These are phyloP conservation scores for Verticillium albo-atrum DNA, from an alignment of 2,329 filamentous ascomycete genomes.

Conservation along the genomic window DNA sequence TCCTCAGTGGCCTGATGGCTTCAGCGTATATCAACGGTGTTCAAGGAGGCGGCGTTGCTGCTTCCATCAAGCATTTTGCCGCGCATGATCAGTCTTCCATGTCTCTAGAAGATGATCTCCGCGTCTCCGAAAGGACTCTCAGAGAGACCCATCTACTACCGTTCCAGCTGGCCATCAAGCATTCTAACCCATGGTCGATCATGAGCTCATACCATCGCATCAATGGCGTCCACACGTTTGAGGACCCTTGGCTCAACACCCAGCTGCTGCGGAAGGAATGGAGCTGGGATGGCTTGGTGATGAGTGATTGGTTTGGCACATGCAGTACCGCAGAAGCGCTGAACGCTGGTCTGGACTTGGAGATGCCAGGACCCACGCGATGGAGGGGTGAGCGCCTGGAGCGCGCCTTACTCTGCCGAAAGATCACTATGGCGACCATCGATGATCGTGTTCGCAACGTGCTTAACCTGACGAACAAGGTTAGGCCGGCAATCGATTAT, in stretches of 20 bases:
- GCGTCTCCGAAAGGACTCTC: constrained; percentile 48
- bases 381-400: background rate
- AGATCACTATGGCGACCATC: background rate
- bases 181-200: constrained; percentile 48
- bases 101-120: constrained; percentile 39
- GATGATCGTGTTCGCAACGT: constrained; percentile 20
- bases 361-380: constrained; percentile 26
- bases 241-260: constrained; percentile 2
- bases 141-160: constrained; percentile 62
- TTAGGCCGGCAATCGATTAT: too few species aligned
- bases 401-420: background rate
- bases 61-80: constrained; percentile 29
- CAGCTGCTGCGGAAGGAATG: constrained; percentile 7
- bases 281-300: constrained; percentile 8
- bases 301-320: constrained; percentile 18
- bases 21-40: constrained; percentile 25
- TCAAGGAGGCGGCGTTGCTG: constrained; percentile 23
- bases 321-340: constrained; percentile 17
- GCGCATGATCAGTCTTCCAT: constrained; percentile 46
- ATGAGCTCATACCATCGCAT: constrained; percentile 57
- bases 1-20: constrained; percentile 18
- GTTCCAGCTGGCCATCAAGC: constrained; percentile 56
- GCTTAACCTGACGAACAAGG: constrained; percentile 21
- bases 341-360: constrained; percentile 24
- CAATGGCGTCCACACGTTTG: constrained; percentile 29